Percentiles rank a stretch among this genome's conserved stretches.
phyloP scores from a whole-genome alignment of 1,139 yeast genomes.

The Nadsonia starkeyi-henricii region DNA sequence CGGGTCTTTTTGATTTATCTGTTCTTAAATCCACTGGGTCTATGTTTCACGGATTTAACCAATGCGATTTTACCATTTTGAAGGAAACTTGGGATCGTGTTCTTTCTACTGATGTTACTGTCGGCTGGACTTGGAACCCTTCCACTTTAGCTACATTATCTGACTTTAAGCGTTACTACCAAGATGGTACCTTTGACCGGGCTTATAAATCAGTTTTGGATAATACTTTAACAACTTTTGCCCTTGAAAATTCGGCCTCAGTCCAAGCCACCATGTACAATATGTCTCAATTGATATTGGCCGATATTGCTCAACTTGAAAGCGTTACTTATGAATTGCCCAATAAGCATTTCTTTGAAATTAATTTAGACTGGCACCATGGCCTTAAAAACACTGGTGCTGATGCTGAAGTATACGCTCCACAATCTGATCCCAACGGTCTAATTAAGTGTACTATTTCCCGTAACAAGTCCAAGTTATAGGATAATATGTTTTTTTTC shows the following conservation, averaged over 20 bases:
- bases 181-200: constrained; percentile 48
- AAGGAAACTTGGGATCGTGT: constrained; percentile 73
- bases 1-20: constrained; percentile 70
- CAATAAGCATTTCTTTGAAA: constrained; percentile 77
- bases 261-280: constrained; percentile 95
- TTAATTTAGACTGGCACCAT: constrained; percentile 67
- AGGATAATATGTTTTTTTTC: no score
- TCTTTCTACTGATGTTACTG: constrained; percentile 74
- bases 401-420: constrained; percentile 74
- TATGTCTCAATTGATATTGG: constrained; percentile 65
- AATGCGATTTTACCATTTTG: constrained; percentile 79
- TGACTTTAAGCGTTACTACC: constrained; percentile 25
- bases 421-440: constrained; percentile 87
- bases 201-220: constrained; percentile 49
- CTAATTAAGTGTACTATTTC: constrained; percentile 76
- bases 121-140: constrained; percentile 54
- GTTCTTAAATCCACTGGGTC: constrained; percentile 91
- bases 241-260: constrained; percentile 73
- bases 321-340: constrained; percentile 66
- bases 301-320: constrained; percentile 39
- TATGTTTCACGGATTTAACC: constrained; percentile 76
- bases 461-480: constrained; percentile 10
- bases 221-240: constrained; percentile 63
- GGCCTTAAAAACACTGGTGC: constrained; percentile 47
- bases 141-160: constrained; percentile 30